phyloP scores from a whole-genome alignment of 2,329 filamentous ascomycete genomes.

The Iodosphaeria phyllophila region DNA sequence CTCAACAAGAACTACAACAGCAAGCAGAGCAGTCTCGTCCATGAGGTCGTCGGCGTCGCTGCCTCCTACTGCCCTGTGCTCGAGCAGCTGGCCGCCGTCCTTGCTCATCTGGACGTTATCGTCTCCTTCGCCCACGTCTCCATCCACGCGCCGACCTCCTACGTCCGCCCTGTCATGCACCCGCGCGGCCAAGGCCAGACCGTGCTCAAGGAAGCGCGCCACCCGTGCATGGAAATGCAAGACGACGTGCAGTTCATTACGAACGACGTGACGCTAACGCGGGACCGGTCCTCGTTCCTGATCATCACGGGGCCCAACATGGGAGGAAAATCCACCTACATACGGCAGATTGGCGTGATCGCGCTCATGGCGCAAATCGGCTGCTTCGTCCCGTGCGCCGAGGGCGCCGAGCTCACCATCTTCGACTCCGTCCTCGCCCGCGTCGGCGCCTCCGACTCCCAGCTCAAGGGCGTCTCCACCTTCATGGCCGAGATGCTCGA shows the following conservation, averaged over 20 bases:
- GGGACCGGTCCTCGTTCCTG: conserved; percentile 70
- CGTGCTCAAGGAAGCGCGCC: conserved; percentile 76
- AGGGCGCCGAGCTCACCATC: conserved; percentile 83
- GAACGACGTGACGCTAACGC: conserved; percentile 73
- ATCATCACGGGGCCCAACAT: conserved; percentile 98
- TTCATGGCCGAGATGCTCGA: conserved; percentile 99
- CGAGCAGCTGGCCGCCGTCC: conserved; percentile 70
- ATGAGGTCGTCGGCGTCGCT: conserved; percentile 82
- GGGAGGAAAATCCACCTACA: conserved; percentile 97
- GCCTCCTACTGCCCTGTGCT: conserved; percentile 88
- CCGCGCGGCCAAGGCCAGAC: conserved; percentile 75
- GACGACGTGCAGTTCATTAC: conserved; percentile 98
- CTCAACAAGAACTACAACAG: conserved; percentile 87
- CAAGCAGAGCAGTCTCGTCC: conserved; percentile 78
- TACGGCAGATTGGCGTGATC: conserved; percentile 91
- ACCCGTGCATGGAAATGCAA: conserved; percentile 97
- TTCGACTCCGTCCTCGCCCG: conserved; percentile 95
- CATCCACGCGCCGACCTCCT: conserved; percentile 79
- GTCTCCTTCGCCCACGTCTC: conserved; percentile 86
- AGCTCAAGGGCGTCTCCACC: conserved; percentile 92
- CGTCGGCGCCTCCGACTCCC: conserved; percentile 88
- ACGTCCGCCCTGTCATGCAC: conserved; percentile 82
- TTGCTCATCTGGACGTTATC: conserved; percentile 90
- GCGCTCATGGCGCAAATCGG: conserved; percentile 94
- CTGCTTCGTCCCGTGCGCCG: conserved; percentile 82